A percentile compares a stretch with the other conserved stretches of the same genome.
Conservation (phyloP, 345 rosid species). For the Eucalyptus polybractea region DNA sequence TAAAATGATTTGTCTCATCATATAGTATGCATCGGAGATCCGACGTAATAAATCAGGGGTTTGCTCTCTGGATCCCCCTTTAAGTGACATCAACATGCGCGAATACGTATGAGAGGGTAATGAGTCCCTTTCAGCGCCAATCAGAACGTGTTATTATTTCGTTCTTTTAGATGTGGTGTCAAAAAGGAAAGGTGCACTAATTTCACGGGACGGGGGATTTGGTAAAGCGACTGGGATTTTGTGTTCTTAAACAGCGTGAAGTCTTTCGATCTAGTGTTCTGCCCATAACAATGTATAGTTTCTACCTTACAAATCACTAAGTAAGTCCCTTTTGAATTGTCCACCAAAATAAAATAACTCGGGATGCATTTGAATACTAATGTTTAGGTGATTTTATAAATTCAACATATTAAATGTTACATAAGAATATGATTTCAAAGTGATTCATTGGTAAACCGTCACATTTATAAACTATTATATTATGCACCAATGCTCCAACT, state of each 20-base stretch:
- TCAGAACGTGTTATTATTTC: background rate
- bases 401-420: background rate
- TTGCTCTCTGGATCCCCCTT: background rate
- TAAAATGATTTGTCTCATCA: background rate
- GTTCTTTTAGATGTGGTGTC: background rate
- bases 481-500: background rate
- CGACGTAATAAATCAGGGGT: background rate
- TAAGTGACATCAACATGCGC: background rate
- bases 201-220: background rate
- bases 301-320: background rate
- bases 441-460: background rate
- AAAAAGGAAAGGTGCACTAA: background rate
- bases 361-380: background rate
- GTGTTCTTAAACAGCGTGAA: background rate
- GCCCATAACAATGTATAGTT: background rate
- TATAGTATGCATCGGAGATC: background rate
- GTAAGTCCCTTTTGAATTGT: background rate
- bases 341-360: background rate
- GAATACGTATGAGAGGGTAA: background rate
- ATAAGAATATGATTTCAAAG: background rate
- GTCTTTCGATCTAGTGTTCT: background rate
- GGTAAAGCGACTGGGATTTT: background rate
- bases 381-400: background rate
- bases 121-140: background rate
- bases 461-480: background rate